Evolutionary conservation across 1,284 basidiomycete species (phyloP).

Genomic region (Cystobasidiaceae sp.): DNA sequence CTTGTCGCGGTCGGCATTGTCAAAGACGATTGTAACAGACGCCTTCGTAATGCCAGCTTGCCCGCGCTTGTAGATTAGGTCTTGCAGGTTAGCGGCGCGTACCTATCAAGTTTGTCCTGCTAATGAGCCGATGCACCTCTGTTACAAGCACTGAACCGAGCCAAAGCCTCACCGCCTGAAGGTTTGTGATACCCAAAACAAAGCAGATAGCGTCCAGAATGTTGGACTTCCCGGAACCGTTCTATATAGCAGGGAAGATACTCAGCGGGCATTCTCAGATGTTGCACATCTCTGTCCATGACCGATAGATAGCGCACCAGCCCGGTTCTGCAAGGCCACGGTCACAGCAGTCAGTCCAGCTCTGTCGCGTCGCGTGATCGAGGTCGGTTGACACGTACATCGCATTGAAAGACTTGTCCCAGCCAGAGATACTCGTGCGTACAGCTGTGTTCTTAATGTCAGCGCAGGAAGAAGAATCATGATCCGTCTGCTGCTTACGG

Average conservation of each 20-base stretch:
- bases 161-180: constrained; percentile 48
- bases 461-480: constrained; percentile 29
- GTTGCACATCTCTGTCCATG: not conserved
- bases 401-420: constrained; percentile 51
- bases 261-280: no score
- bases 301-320: no score
- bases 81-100: constrained; percentile 91
- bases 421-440: constrained; percentile 49
- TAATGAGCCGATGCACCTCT: no score
- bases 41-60: constrained; percentile 97
- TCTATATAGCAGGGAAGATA: constrained; percentile 36
- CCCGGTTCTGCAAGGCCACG: constrained; percentile 22
- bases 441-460: constrained; percentile 37
- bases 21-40: constrained; percentile 97
- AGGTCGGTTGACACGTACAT: constrained; percentile 1
- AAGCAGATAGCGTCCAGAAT: constrained; percentile 97
- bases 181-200: constrained; percentile 92
- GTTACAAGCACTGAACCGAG: not conserved
- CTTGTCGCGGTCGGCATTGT: constrained; percentile 87
- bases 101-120: constrained; percentile 65
- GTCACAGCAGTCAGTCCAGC: not conserved
- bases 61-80: constrained; percentile 96
- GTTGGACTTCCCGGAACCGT: constrained; percentile 77
- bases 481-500: not conserved
- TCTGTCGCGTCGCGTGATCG: not conserved